phyloP scores from a whole-genome alignment of 495 filamentous ascomycete species.

The Neurospora sp. region DNA sequence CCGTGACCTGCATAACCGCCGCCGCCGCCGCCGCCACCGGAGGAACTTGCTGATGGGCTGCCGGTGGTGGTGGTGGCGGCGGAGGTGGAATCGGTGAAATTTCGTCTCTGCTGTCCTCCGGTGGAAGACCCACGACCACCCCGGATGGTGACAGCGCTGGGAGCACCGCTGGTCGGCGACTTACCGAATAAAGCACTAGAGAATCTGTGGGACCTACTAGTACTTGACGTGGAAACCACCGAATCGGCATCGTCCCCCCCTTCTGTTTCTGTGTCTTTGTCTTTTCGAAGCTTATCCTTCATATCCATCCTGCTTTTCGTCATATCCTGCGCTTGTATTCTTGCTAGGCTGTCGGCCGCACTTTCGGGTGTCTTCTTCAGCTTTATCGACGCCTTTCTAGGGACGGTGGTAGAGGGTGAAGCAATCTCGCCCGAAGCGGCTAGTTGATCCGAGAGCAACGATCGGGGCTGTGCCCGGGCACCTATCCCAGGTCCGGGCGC shows the following conservation, averaged over 20 bases:
- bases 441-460: neutral
- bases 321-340: neutral
- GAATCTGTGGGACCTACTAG: constrained; percentile 15
- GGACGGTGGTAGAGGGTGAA: neutral
- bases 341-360: neutral
- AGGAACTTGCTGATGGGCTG: neutral
- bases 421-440: neutral
- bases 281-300: neutral
- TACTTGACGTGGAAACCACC: constrained; percentile 18
- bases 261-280: constrained; percentile 3
- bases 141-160: neutral
- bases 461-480: neutral
- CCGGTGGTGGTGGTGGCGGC: neutral
- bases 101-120: constrained; percentile 1
- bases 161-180: constrained; percentile 2
- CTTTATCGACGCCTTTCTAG: neutral
- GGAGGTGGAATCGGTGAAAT: constrained; percentile 7
- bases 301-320: neutral
- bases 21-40: neutral
- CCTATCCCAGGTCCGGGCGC: neutral
- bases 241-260: constrained; percentile 17
- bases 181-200: constrained; percentile 2
- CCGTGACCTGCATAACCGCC: neutral
- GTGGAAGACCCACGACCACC: neutral
- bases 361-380: neutral